Evolutionary conservation across 1,284 basidiomycete species (phyloP), one percentile per base, ranked within the genome.

Genomic region (Trametes polyzona): DNA sequence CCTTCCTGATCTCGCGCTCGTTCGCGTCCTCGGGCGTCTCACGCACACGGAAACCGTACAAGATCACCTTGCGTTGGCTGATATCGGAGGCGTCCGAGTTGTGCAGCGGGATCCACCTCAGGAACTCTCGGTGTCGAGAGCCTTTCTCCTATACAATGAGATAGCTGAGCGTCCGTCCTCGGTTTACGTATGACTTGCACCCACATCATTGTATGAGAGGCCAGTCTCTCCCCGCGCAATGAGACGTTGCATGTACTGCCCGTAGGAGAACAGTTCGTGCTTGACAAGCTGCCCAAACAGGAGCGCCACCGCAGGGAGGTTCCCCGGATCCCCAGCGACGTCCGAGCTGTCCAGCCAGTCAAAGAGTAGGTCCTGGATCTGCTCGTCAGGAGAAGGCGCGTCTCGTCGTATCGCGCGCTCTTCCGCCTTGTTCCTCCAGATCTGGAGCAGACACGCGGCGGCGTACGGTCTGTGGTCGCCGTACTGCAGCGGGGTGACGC

Each of bases 391-490:
- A 9, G 80, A 79, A 10, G 76, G 73, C 30, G 78, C 73, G 56
- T 86, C 82, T 26, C 87, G 78, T 39, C 86, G 78, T 52, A 78
- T 79, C 8, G 85, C 84, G 27, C 86, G 78, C 58, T 85, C 83
- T 50, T 81, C 81, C 12, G 82, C 82, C 61, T 77, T 81, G 54
- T 87, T 83, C 47, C 86, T 80, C 83, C 92, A 93, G 40, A 82
- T 79, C 17, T 79, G 80, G 47, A 96, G 83, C 36, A 96, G 76
- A 4, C 90, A 90, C 16, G 86, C 86, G 0, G 88, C 92, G 14
- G 87, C 91, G 64, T 92, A 92, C 4, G 92, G 87, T 21, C 95
- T 83, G 67, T 95, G 94, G 40, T 90, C 84, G 2, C 93, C 93
- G 52, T 91, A 92, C 70, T 94, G 92, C 27, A 92, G 78, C 7